Percentiles rank a stretch among this genome's conserved stretches.
Conservation (phyloP, 495 filamentous ascomycete species). For the Penicillium chermesinum region DNA sequence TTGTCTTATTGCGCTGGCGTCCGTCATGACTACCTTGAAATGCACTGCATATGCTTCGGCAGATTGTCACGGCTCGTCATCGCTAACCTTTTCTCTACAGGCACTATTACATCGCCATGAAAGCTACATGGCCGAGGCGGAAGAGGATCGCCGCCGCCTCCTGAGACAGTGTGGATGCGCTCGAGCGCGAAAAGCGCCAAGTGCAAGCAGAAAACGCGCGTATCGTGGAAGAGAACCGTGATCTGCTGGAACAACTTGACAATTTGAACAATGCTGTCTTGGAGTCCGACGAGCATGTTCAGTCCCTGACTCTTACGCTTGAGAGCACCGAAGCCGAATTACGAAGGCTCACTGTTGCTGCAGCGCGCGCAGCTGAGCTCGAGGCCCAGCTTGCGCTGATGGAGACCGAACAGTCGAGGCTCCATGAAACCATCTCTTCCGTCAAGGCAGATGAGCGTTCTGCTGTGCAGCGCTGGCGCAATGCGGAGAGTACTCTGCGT, state of each 20-base stretch:
- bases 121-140: conserved; percentile 83
- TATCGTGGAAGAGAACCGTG: conserved; percentile 73
- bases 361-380: conserved; percentile 65
- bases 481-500: conserved; percentile 67
- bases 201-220: conserved; percentile 69
- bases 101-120: conserved; percentile 88
- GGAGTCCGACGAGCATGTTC: conserved; percentile 70
- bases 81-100: conserved; percentile 75
- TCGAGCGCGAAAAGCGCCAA: conserved; percentile 72
- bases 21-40: conserved; percentile 32
- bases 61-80: conserved; percentile 28
- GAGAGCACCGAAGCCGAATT: conserved; percentile 72
- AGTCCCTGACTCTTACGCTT: conserved; percentile 64
- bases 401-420: conserved; percentile 70
- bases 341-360: conserved; percentile 64
- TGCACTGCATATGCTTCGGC: conserved; percentile 18
- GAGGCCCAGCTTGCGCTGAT: conserved; percentile 71
- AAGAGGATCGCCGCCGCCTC: conserved; percentile 71
- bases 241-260: conserved; percentile 75
- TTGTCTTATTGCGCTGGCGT: conserved; percentile 31
- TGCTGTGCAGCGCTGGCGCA: conserved; percentile 74
- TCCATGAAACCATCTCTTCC: conserved; percentile 60
- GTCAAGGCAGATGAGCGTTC: conserved; percentile 68
- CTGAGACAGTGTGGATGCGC: conserved; percentile 60
- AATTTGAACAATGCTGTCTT: conserved; percentile 66